Percentiles rank a stretch among this genome's conserved stretches.
Conservation (phyloP, 805 yeast species). For the Candida michaelii region DNA sequence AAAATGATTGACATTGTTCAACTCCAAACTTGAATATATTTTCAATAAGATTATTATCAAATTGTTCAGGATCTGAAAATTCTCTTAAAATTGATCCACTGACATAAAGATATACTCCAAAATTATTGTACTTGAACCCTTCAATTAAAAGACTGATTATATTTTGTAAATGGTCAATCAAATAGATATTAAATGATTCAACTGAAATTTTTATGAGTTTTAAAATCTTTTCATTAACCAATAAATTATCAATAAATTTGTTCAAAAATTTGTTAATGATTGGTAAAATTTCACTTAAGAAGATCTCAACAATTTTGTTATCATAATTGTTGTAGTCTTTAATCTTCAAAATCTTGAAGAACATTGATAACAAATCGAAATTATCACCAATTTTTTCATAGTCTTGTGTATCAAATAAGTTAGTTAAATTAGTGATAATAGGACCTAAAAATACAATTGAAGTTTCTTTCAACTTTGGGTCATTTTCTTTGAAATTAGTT, state of each 20-base stretch:
- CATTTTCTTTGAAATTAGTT: slow-evolving; percentile 54
- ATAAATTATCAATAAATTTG: slow-evolving; percentile 56
- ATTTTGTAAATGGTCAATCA: slow-evolving; percentile 58
- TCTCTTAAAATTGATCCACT: slow-evolving; percentile 80
- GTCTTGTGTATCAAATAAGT: slow-evolving; percentile 19
- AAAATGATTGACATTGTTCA: slow-evolving; percentile 62
- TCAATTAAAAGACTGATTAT: slow-evolving; percentile 65
- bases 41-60: slow-evolving; percentile 11
- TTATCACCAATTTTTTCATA: slow-evolving; percentile 61
- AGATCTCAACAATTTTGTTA: slow-evolving; percentile 54
- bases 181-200: slow-evolving; percentile 57
- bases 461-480: slow-evolving; percentile 45
- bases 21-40: slow-evolving; percentile 55
- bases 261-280: slow-evolving; percentile 46
- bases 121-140: slow-evolving; percentile 67
- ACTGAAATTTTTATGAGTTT: slow-evolving; percentile 67
- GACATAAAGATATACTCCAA: slow-evolving; percentile 88
- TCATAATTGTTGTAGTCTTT: slow-evolving; percentile 32
- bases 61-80: slow-evolving; percentile 51
- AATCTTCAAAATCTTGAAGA: slow-evolving; percentile 57
- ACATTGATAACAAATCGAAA: slow-evolving; percentile 65
- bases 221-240: slow-evolving; percentile 71
- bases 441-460: slow-evolving; percentile 68
- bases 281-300: slow-evolving; percentile 61
- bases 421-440: slow-evolving; percentile 48